Evolutionary conservation across 108 stramenopile species (phyloP).

Genomic region (Fragilariopsis cylindrus): DNA sequence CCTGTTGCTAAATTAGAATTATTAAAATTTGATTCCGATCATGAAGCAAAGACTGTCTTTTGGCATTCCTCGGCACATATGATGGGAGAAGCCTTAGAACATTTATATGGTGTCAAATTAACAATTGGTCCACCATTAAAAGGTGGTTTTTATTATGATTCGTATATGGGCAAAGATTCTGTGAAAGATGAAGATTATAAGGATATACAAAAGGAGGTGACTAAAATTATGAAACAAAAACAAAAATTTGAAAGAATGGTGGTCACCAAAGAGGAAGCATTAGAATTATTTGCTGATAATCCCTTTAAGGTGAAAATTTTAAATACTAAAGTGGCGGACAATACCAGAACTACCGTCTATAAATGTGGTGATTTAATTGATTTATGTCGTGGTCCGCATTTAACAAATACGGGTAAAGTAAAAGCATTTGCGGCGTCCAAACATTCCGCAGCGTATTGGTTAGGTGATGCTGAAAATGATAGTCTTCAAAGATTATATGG

Average conservation of each 20-base stretch:
- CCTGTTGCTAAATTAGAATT: slow-evolving; percentile 85
- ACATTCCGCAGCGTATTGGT: slow-evolving; percentile 95
- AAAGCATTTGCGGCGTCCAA: slow-evolving; percentile 94
- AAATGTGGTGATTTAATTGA: slow-evolving; percentile 97
- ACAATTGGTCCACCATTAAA: slow-evolving; percentile 96
- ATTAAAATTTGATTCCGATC: slow-evolving; percentile 88
- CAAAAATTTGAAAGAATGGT: slow-evolving; percentile 98
- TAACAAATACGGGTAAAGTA: slow-evolving; percentile 92
- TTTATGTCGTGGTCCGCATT: slow-evolving; percentile 97
- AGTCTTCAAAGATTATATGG: slow-evolving; percentile 97
- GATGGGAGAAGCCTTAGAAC: slow-evolving; percentile 96
- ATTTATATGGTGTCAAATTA: slow-evolving; percentile 89
- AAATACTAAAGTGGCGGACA: slow-evolving; percentile 94
- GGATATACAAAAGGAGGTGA: slow-evolving; percentile 79
- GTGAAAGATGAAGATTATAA: slow-evolving; percentile 91
- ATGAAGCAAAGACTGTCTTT: slow-evolving; percentile 94
- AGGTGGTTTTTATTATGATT: slow-evolving; percentile 99
- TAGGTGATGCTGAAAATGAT: slow-evolving; percentile 98
- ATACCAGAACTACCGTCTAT: slow-evolving; percentile 96
- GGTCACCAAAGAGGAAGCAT: slow-evolving; percentile 96
- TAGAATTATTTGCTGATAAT: slow-evolving; percentile 96
- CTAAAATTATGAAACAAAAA: slow-evolving; percentile 91
- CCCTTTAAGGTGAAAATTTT: slow-evolving; percentile 97
- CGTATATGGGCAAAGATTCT: slow-evolving; percentile 94
- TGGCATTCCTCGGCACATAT: slow-evolving; percentile 99